These are phyloP conservation scores for Vararia minispora DNA, from an alignment of 768 basidiomycete species.

Conservation along the genomic window DNA sequence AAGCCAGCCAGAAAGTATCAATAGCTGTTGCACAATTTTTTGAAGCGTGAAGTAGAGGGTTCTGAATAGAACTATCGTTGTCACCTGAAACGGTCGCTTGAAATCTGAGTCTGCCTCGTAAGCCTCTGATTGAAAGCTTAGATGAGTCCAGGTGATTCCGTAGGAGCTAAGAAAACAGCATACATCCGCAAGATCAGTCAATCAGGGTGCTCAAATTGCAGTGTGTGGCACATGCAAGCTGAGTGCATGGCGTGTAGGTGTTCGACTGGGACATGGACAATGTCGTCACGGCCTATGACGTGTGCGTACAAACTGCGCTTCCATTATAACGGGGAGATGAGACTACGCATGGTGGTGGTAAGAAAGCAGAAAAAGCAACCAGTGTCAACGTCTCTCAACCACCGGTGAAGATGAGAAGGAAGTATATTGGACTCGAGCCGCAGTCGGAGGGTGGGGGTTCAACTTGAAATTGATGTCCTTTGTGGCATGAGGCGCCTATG, in stretches of 20 bases:
- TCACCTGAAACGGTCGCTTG: slow-evolving; percentile 33
- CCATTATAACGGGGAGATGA: no score
- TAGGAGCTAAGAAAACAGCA: slow-evolving; percentile 12
- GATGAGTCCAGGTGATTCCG: neutral
- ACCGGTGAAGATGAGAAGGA: no score
- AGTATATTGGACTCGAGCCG: no score
- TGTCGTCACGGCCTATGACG: slow-evolving; percentile 9
- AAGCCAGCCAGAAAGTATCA: neutral
- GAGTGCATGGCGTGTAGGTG: slow-evolving; percentile 33
- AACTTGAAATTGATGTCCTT: no score
- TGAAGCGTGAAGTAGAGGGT: slow-evolving; percentile 25
- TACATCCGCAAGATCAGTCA: slow-evolving; percentile 36
- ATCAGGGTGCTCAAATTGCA: slow-evolving; percentile 27
- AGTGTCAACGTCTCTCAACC: no score
- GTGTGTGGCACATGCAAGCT: slow-evolving; percentile 47
- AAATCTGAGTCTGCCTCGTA: slow-evolving; percentile 32
- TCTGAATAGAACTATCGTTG: slow-evolving; percentile 34
- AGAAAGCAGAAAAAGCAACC: no score
- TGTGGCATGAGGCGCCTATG: no score
- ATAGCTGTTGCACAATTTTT: neutral
- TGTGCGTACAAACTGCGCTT: no score
- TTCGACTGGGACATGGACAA: slow-evolving; percentile 23
- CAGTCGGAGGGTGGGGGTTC: no score
- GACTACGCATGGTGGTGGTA: no score
- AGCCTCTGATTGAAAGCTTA: slow-evolving; percentile 21